Evolutionary conservation across 495 filamentous ascomycete genomes (phyloP).

Genomic region (Cudoniella acicularis): DNA sequence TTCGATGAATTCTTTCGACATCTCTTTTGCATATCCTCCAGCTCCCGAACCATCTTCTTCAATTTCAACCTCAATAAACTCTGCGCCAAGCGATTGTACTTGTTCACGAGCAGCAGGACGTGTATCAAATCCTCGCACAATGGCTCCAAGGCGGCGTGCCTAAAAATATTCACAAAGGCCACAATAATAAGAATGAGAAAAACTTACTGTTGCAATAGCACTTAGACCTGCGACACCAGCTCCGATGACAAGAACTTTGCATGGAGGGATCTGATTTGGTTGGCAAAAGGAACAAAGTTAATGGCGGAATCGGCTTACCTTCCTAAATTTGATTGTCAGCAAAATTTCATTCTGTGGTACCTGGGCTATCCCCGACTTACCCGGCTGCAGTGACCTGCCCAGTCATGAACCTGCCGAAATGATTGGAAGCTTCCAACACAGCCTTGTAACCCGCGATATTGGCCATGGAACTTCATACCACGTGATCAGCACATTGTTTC

Average conservation of each 20-base stretch:
- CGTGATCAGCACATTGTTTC: constrained; percentile 4
- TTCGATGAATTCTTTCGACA: constrained; percentile 85
- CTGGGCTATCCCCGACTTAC: constrained; percentile 18
- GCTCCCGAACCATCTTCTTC: constrained; percentile 77
- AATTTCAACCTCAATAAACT: constrained; percentile 82
- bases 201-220: constrained; percentile 63
- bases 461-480: constrained; percentile 62
- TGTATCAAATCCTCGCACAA: constrained; percentile 80
- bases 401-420: constrained; percentile 77
- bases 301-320: constrained; percentile 11
- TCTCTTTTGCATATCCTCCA: constrained; percentile 81
- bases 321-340: constrained; percentile 20
- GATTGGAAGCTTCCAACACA: constrained; percentile 76
- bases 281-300: constrained; percentile 9
- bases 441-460: constrained; percentile 88
- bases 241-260: constrained; percentile 79
- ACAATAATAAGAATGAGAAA: not conserved
- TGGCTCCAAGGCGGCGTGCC: constrained; percentile 74
- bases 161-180: constrained; percentile 8
- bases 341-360: constrained; percentile 13
- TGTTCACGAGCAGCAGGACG: constrained; percentile 75
- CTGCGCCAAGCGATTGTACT: constrained; percentile 78
- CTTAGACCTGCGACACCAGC: constrained; percentile 78
- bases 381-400: constrained; percentile 82
- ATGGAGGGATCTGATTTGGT: constrained; percentile 64